Evolutionary conservation across 805 yeast species (phyloP).

Genomic region (Candida quercuum): DNA sequence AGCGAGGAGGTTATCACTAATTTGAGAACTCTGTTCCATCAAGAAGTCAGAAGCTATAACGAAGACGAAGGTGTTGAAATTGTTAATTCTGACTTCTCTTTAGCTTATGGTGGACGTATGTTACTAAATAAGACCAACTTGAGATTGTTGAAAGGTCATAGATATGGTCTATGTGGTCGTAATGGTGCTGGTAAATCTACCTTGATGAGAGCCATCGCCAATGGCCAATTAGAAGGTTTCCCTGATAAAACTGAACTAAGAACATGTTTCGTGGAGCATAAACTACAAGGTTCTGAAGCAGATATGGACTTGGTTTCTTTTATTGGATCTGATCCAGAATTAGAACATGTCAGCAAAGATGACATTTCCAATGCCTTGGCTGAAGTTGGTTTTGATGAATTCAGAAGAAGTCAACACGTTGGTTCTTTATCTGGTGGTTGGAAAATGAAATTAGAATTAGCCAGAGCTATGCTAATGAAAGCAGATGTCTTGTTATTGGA

Average conservation of each 20-base stretch:
- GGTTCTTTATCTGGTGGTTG: conserved; percentile 87
- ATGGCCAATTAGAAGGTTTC: conserved; percentile 96
- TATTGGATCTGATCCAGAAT: conserved; percentile 85
- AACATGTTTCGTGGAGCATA: conserved; percentile 97
- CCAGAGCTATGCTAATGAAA: conserved; percentile 92
- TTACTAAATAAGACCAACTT: conserved; percentile 86
- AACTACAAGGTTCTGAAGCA: conserved; percentile 91
- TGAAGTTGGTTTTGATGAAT: conserved; percentile 88
- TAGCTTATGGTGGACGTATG: conserved; percentile 98
- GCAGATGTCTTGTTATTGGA: conserved; percentile 89
- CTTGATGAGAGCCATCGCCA: conserved; percentile 92
- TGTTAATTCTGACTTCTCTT: conserved; percentile 90
- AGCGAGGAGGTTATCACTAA: conserved; percentile 40
- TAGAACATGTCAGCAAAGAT: conserved; percentile 53
- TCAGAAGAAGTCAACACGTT: conserved; percentile 83
- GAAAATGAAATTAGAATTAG: conserved; percentile 62
- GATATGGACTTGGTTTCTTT: conserved; percentile 84
- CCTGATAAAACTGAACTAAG: conserved; percentile 82
- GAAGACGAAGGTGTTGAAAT: conserved; percentile 82
- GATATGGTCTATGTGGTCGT: conserved; percentile 97
- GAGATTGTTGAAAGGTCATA: conserved; percentile 86
- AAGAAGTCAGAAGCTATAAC: conserved; percentile 49
- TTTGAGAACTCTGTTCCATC: conserved; percentile 49
- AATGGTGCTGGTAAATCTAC: conserved; percentile 99
- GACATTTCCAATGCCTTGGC: conserved; percentile 74